A percentile compares a stretch with the other conserved stretches of the same genome.
phyloP scores from a whole-genome alignment of 257 asterid species.

The Verbena officinalis region DNA sequence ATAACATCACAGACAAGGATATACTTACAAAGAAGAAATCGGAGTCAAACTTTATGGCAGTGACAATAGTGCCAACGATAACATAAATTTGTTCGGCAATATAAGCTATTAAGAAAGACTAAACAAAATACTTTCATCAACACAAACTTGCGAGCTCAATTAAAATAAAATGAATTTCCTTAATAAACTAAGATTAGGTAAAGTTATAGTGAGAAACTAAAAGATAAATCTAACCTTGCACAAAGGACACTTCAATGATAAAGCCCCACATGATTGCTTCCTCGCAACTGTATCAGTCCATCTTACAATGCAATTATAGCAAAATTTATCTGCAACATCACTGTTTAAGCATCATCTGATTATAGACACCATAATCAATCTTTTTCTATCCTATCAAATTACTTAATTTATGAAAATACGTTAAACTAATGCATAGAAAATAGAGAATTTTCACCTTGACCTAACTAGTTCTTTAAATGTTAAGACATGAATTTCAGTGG shows the following conservation, averaged over 20 bases:
- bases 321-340: slow-evolving; percentile 67
- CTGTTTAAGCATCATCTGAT: slow-evolving; percentile 22
- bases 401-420: slow-evolving; percentile 17
- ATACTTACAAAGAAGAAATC: slow-evolving; percentile 12
- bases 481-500: neutral
- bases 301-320: slow-evolving; percentile 65
- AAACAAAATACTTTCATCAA: slow-evolving; percentile 1
- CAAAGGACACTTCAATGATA: slow-evolving; percentile 67
- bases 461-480: neutral
- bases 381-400: neutral
- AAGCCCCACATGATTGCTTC: slow-evolving; percentile 38
- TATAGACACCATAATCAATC: neutral
- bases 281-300: slow-evolving; percentile 62
- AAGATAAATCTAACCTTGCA: slow-evolving; percentile 63
- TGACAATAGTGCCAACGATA: slow-evolving; percentile 2
- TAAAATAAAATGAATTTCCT: slow-evolving; percentile 3
- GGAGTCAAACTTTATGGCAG: neutral
- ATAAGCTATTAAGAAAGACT: neutral
- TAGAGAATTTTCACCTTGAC: neutral
- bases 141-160: neutral
- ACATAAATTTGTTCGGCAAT: neutral
- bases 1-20: slow-evolving; percentile 13
- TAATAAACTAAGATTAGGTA: slow-evolving; percentile 8
- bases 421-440: slow-evolving; percentile 5
- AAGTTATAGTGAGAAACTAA: neutral